Evolutionary conservation across 1,284 basidiomycete genomes (phyloP).

Genomic region (Leccinum fuscescens): DNA sequence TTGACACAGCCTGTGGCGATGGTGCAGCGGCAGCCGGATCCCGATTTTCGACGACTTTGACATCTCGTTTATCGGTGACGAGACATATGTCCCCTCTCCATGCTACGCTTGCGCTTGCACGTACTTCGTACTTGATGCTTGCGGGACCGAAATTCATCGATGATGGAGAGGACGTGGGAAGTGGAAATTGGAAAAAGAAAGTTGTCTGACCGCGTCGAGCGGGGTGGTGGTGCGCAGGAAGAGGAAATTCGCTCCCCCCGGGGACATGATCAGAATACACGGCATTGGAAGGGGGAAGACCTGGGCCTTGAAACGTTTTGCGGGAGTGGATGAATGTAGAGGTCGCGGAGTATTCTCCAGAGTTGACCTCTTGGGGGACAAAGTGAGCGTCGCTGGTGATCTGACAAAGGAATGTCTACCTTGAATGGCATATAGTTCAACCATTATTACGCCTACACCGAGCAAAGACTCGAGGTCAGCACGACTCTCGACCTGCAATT

Average conservation of each 20-base stretch:
- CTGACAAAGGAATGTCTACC: slow-evolving; percentile 38
- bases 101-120: slow-evolving; percentile 63
- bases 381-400: slow-evolving; percentile 3
- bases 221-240: slow-evolving; percentile 63
- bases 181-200: slow-evolving; percentile 69
- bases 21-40: slow-evolving; percentile 38
- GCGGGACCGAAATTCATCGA: slow-evolving; percentile 70
- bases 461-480: slow-evolving; percentile 60
- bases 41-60: slow-evolving; percentile 62
- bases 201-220: slow-evolving; percentile 69
- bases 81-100: slow-evolving; percentile 71
- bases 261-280: slow-evolving; percentile 54
- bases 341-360: slow-evolving; percentile 73
- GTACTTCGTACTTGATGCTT: slow-evolving; percentile 64
- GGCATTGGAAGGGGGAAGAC: slow-evolving; percentile 77
- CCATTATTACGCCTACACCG: slow-evolving; percentile 69
- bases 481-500: slow-evolving; percentile 73
- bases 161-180: slow-evolving; percentile 63
- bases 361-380: slow-evolving; percentile 56
- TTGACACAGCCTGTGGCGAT: slow-evolving; percentile 55
- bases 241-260: slow-evolving; percentile 48
- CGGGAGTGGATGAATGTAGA: slow-evolving; percentile 68
- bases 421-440: slow-evolving; percentile 72
- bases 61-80: slow-evolving; percentile 58
- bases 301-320: slow-evolving; percentile 72